Conservation (phyloP, 2,329 filamentous ascomycete species). For the Emmonsiellopsis sp. region DNA sequence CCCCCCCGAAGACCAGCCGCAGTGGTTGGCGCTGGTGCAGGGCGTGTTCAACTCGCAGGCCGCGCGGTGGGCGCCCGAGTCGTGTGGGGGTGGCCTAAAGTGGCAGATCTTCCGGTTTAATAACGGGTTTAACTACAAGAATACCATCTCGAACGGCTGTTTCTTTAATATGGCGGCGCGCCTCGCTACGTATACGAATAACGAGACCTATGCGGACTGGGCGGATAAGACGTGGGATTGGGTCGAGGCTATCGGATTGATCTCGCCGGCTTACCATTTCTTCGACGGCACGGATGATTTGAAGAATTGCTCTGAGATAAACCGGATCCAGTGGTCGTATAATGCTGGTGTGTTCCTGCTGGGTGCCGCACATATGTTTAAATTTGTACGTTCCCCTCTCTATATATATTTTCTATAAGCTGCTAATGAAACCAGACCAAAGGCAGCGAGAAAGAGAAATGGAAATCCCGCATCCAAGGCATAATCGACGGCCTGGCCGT, state of each 20-base stretch:
- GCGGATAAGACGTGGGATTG: slow-evolving; percentile 26
- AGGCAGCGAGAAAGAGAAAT: slow-evolving; percentile 35
- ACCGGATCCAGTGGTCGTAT: slow-evolving; percentile 56
- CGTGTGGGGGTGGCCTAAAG: slow-evolving; percentile 62
- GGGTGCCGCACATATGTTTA: slow-evolving; percentile 61
- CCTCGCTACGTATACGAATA: slow-evolving; percentile 29
- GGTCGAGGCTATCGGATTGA: slow-evolving; percentile 33
- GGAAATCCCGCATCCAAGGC: slow-evolving; percentile 47
- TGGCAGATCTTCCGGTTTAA: slow-evolving; percentile 66
- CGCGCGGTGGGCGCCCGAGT: slow-evolving; percentile 54
- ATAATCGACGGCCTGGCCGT: slow-evolving; percentile 42
- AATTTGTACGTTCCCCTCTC: slow-evolving; percentile 37
- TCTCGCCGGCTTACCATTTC: slow-evolving; percentile 36
- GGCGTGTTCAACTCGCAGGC: slow-evolving; percentile 70
- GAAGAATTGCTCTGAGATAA: slow-evolving; percentile 52
- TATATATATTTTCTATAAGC: background rate
- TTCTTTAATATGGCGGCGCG: slow-evolving; percentile 42
- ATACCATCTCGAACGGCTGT: slow-evolving; percentile 43
- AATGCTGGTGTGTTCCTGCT: slow-evolving; percentile 51
- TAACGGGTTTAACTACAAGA: slow-evolving; percentile 42
- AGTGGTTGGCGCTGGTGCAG: slow-evolving; percentile 65
- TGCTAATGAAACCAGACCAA: slow-evolving; percentile 26
- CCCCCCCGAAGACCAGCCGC: slow-evolving; percentile 38
- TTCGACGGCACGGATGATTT: slow-evolving; percentile 43
- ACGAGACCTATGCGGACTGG: slow-evolving; percentile 30